phyloP scores from a whole-genome alignment of 1,139 yeast species.

The Debaryomyces psychrophilus region DNA sequence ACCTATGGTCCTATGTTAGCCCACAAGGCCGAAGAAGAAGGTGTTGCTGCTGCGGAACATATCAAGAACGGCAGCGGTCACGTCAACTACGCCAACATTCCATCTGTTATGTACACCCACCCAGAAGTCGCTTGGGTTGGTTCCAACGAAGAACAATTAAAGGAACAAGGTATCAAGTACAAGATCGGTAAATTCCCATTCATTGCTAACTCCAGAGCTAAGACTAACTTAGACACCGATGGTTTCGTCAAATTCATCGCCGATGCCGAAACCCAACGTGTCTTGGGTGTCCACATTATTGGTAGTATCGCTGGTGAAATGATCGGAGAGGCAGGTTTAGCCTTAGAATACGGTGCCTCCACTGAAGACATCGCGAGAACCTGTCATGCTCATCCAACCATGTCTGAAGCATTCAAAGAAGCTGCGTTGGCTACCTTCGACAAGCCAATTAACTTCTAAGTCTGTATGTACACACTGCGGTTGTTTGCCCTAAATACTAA shows the following conservation, averaged over 20 bases:
- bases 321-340: conserved; percentile 98
- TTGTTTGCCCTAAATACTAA: conserved; percentile 1
- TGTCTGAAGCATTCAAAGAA: conserved; percentile 97
- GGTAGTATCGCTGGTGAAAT: conserved; percentile 99
- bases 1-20: conserved; percentile 99
- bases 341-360: conserved; percentile 97
- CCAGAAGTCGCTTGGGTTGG: conserved; percentile 99
- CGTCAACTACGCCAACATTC: conserved; percentile 96
- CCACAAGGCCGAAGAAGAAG: conserved; percentile 99
- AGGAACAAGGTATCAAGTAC: conserved; percentile 89
- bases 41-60: conserved; percentile 96
- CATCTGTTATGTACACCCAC: conserved; percentile 98
- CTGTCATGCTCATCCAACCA: conserved; percentile 98
- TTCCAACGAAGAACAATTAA: conserved; percentile 91
- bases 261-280: conserved; percentile 96
- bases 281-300: conserved; percentile 94
- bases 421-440: conserved; percentile 93
- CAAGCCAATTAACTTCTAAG: conserved; percentile 82
- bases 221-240: conserved; percentile 95
- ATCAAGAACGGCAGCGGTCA: conserved; percentile 95
- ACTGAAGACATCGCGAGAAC: conserved; percentile 97
- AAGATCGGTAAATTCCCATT: conserved; percentile 98
- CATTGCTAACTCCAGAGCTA: conserved; percentile 98
- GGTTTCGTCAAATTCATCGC: conserved; percentile 96
- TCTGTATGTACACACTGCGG: not conserved